phyloP scores from a whole-genome alignment of 106 monocot genomes.

The Platanthera guangdongensis region DNA sequence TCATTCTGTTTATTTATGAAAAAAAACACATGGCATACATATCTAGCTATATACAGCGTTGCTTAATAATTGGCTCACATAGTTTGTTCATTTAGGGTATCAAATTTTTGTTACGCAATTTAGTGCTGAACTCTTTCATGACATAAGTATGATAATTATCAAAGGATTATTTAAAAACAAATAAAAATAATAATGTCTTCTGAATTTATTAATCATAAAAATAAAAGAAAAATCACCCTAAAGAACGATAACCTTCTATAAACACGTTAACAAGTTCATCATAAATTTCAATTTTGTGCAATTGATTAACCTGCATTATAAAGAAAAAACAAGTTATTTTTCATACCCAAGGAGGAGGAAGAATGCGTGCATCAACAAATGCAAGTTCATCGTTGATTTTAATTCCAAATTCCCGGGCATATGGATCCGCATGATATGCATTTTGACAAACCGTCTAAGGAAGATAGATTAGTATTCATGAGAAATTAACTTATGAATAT shows the following conservation, averaged over 20 bases:
- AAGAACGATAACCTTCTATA: too few species aligned
- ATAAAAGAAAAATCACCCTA: too few species aligned
- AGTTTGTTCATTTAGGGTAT: too few species aligned
- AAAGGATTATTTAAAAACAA: background rate
- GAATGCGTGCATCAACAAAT: slow-evolving; percentile 49
- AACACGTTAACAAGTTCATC: background rate
- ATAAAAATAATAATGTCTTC: background rate
- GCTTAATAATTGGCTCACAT: background rate
- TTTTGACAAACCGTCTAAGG: slow-evolving; percentile 41
- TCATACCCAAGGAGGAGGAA: slow-evolving; percentile 56
- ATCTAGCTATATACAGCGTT: too few species aligned
- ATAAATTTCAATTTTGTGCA: background rate
- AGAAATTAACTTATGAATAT: background rate
- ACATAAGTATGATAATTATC: too few species aligned
- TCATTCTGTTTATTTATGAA: too few species aligned
- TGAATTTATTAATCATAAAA: too few species aligned
- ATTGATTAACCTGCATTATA: background rate
- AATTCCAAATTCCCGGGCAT: slow-evolving; percentile 60
- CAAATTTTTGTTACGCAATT: too few species aligned
- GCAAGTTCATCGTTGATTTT: slow-evolving; percentile 43
- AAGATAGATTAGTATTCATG: background rate
- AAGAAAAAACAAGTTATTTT: background rate
- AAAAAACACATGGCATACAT: too few species aligned
- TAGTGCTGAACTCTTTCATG: too few species aligned
- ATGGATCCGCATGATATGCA: slow-evolving; percentile 41